Conservation (phyloP, 176 grass and related monocot genomes). For the Cenchrus fungigraminus region DNA sequence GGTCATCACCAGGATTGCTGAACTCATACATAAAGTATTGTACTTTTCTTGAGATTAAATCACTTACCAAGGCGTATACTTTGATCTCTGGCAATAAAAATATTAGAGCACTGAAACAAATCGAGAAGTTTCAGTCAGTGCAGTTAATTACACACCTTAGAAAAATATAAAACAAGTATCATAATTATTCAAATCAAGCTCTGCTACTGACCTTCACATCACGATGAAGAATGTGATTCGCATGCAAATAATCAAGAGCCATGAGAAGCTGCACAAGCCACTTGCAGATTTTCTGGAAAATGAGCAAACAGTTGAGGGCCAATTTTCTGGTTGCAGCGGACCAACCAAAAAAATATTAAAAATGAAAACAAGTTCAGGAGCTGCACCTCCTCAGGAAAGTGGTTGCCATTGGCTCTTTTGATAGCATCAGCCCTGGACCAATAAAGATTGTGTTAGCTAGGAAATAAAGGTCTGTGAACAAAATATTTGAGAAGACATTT, state of each 20-base stretch:
- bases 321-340: background rate
- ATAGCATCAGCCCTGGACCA: conserved; percentile 81
- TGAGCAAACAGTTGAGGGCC: conserved; percentile 7
- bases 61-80: conserved; percentile 88
- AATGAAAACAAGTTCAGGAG: conserved; percentile 29
- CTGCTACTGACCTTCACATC: conserved; percentile 81
- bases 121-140: conserved; percentile 20
- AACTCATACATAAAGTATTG: conserved; percentile 40
- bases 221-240: conserved; percentile 94
- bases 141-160: conserved; percentile 4
- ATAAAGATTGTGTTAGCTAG: conserved; percentile 29
- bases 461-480: conserved; percentile 16
- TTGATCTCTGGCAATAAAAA: conserved; percentile 93
- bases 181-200: conserved; percentile 1
- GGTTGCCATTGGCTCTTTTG: conserved; percentile 74
- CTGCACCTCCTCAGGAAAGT: conserved; percentile 88
- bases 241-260: conserved; percentile 95
- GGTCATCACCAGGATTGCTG: conserved; percentile 14
- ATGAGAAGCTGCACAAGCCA: conserved; percentile 96
- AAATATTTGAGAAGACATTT: conserved; percentile 22
- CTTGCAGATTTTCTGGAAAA: conserved; percentile 87
- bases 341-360: background rate
- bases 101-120: conserved; percentile 96
- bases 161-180: background rate
- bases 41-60: conserved; percentile 24